Evolutionary conservation across 176 grass and related monocot species (phyloP).

Genomic region (Stipa capillata): DNA sequence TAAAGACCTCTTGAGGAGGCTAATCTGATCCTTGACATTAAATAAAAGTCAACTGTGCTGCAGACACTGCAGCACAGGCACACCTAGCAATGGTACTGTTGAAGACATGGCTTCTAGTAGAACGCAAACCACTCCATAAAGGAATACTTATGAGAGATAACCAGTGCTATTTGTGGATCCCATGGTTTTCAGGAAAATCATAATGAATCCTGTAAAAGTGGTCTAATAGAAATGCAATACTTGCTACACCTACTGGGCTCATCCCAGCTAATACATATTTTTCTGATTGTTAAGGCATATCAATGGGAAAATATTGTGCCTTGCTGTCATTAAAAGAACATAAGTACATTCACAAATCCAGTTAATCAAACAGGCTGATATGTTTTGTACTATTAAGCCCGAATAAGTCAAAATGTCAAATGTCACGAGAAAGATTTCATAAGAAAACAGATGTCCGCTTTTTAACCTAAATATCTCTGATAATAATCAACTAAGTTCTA

Average conservation of each 20-base stretch:
- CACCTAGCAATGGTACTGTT: background rate
- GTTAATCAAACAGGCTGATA: background rate
- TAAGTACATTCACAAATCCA: background rate
- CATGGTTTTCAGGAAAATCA: too few species aligned
- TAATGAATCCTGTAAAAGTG: background rate
- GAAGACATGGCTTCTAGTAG: background rate
- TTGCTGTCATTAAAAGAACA: background rate
- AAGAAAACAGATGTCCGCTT: background rate
- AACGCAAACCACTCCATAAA: background rate
- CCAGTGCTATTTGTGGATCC: background rate
- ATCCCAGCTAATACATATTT: background rate
- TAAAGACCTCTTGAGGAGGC: background rate
- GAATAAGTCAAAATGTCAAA: background rate
- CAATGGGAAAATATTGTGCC: background rate
- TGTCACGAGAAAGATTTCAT: background rate
- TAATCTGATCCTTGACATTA: background rate
- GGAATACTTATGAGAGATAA: background rate
- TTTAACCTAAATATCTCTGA: background rate
- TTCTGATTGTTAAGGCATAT: background rate
- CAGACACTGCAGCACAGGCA: background rate
- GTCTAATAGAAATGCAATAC: background rate
- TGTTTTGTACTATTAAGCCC: background rate
- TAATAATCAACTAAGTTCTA: background rate
- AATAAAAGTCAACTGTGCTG: constrained; percentile 5
- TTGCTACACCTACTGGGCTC: background rate